Evolutionary conservation across 352 stramenopile species (phyloP).

Genomic region (Phytophthora sojae): DNA sequence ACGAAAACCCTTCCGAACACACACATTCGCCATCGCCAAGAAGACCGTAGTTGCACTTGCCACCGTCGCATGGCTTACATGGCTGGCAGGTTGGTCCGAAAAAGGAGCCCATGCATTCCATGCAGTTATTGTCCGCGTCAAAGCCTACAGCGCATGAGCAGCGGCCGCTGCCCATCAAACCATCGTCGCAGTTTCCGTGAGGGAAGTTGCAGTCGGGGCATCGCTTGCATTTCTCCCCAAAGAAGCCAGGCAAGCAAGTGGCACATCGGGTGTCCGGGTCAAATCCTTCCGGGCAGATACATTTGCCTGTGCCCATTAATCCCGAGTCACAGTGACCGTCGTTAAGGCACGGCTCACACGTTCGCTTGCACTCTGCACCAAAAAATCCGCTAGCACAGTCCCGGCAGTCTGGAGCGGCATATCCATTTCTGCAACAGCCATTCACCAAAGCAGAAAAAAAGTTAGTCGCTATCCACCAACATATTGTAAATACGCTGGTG

Average conservation of each 20-base stretch:
- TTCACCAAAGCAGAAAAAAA: conserved; percentile 2
- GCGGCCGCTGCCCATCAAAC: conserved; percentile 74
- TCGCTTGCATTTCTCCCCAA: conserved; percentile 69
- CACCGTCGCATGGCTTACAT: conserved; percentile 83
- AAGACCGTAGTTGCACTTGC: conserved; percentile 82
- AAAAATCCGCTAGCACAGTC: conserved; percentile 74
- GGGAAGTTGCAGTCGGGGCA: conserved; percentile 88
- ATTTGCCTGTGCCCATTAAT: conserved; percentile 65
- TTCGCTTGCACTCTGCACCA: conserved; percentile 53
- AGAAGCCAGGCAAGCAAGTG: conserved; percentile 83
- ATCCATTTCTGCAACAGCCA: conserved; percentile 43
- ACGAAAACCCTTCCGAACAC: conserved; percentile 81
- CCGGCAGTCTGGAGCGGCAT: conserved; percentile 73
- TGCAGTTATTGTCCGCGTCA: conserved; percentile 72
- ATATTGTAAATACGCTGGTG: not conserved
- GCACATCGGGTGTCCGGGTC: conserved; percentile 77
- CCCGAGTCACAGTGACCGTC: conserved; percentile 77
- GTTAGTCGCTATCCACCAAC: not conserved
- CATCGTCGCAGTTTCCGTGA: conserved; percentile 87
- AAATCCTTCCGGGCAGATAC: conserved; percentile 76
- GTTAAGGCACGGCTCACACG: conserved; percentile 81
- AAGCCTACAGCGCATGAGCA: conserved; percentile 90
- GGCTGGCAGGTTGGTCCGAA: conserved; percentile 74
- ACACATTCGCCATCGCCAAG: conserved; percentile 80
- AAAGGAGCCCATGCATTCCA: conserved; percentile 88